Base-by-base conservation (phyloP, 2,329 filamentous ascomycete genomes). In the Alternaria novae-zelandiae region DNA sequence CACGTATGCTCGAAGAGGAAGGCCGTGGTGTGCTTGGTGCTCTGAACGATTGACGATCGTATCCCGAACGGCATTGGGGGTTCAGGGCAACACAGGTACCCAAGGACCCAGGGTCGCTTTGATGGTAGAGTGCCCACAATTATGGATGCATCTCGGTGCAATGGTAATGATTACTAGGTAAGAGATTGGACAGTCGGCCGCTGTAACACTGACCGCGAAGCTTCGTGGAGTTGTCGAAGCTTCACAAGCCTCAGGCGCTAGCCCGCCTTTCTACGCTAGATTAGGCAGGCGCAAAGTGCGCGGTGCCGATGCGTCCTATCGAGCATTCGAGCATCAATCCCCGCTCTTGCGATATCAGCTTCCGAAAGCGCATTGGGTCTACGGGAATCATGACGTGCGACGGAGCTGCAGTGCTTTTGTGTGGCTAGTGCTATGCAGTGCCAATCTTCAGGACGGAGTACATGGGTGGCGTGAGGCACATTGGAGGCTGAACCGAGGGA, bases 191-290 rank as follows among this genome's bases (percentile, higher is more conserved):
- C 21, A 9, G 28, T 21, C 6, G 15, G 11, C 20, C 21, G 32
- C 20, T 17, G 32, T 25, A 44, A 21, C 13, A 44, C 32, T 36
- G 46, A 53, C 12, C 32, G 26, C 28, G 57, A 25, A 53, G 32
- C 57, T 59, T 47, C 25, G 49, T 54, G 36, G 49, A 26, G 26
- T 23, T 44, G 57, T 54, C 30, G 47, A 59, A 59, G 57, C 57
- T 47, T 59, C 26, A 15, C 36, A 45, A 51, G 30, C 56, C 26
- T 44, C 26, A 23, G 28, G 17, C 28, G 23, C 45, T 45, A 43
- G 57, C 25, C 26, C 6, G n/a, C 23, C n/a, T 26, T 12, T 15
- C 57, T 59, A 59, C 26, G 50, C 57, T 41, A 15, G 10, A 59
- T 36, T 43, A 54, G 49, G 57, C 57, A 59, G 57, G 57, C 51